Evolutionary conservation across 768 basidiomycete genomes (phyloP).

Genomic region (Trametes cinnabarina): DNA sequence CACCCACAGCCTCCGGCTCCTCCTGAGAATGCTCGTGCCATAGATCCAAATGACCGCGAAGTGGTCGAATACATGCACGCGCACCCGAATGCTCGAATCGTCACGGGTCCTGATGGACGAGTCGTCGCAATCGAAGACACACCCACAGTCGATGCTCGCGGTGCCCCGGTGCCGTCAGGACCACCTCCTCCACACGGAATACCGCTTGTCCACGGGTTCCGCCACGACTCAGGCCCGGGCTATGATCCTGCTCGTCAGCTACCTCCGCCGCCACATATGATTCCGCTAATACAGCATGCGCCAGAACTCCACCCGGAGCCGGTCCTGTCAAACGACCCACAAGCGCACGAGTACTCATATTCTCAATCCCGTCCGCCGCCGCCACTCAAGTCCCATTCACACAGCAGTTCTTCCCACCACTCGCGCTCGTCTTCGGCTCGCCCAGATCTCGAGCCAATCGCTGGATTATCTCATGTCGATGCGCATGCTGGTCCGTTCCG

Average conservation of each 20-base stretch:
- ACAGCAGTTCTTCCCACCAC: constrained; percentile 52
- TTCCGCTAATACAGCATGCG: constrained; percentile 21
- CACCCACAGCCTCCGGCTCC: constrained; percentile 26
- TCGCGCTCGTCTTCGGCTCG: constrained; percentile 40
- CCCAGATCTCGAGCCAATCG: constrained; percentile 23
- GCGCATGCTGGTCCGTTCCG: constrained; percentile 40
- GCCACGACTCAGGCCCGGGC: constrained; percentile 27
- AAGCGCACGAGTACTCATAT: constrained; percentile 13
- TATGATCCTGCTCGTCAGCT: constrained; percentile 27
- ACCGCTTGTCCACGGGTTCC: constrained; percentile 26
- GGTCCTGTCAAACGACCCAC: constrained; percentile 23
- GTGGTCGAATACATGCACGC: constrained; percentile 50
- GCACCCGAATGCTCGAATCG: constrained; percentile 46
- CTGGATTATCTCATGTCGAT: constrained; percentile 18
- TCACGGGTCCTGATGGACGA: constrained; percentile 48
- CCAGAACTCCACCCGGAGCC: constrained; percentile 20
- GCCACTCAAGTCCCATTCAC: constrained; percentile 42
- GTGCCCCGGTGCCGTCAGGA: constrained; percentile 11
- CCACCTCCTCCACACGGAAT: constrained; percentile 26
- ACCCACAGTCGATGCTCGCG: constrained; percentile 28
- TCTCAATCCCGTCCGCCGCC: constrained; percentile 32
- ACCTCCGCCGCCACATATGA: constrained; percentile 28
- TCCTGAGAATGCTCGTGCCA: constrained; percentile 19
- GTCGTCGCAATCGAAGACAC: constrained; percentile 49
- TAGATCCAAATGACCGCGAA: constrained; percentile 46